phyloP scores from a whole-genome alignment of 306 rosid species.

The Urtica urens region DNA sequence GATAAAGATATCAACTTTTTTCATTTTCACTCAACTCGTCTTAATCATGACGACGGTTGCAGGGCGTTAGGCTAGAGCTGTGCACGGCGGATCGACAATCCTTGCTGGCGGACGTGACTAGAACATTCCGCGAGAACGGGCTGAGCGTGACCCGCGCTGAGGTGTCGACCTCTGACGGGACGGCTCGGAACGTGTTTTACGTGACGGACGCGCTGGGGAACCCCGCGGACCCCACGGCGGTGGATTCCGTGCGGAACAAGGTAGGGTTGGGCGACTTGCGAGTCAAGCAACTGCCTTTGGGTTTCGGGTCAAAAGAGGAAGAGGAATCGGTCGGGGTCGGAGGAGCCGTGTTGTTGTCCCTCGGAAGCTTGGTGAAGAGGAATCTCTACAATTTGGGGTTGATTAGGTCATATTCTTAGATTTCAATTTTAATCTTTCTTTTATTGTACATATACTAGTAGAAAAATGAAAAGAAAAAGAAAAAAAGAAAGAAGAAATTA shows the following conservation, averaged over 20 bases:
- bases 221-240: constrained; percentile 37
- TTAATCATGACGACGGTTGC: not conserved
- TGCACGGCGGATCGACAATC: constrained; percentile 49
- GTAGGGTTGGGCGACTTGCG: constrained; percentile 54
- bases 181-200: constrained; percentile 54
- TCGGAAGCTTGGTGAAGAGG: constrained; percentile 82
- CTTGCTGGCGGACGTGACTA: constrained; percentile 72
- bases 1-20: not conserved
- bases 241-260: constrained; percentile 59
- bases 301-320: constrained; percentile 29
- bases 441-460: too few species aligned
- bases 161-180: constrained; percentile 43
- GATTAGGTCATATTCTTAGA: constrained; percentile 68
- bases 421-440: too few species aligned
- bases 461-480: not conserved
- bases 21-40: too few species aligned
- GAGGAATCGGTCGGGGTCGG: constrained; percentile 62
- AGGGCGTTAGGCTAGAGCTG: constrained; percentile 78
- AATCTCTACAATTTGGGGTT: constrained; percentile 76
- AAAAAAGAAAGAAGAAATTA: constrained; percentile 27
- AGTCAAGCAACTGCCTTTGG: constrained; percentile 65
- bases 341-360: constrained; percentile 73
- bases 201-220: constrained; percentile 72
- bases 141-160: constrained; percentile 84
- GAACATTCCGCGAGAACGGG: constrained; percentile 87